Conservation (phyloP, 2,329 filamentous ascomycete genomes). For the Alternaria sp. region DNA sequence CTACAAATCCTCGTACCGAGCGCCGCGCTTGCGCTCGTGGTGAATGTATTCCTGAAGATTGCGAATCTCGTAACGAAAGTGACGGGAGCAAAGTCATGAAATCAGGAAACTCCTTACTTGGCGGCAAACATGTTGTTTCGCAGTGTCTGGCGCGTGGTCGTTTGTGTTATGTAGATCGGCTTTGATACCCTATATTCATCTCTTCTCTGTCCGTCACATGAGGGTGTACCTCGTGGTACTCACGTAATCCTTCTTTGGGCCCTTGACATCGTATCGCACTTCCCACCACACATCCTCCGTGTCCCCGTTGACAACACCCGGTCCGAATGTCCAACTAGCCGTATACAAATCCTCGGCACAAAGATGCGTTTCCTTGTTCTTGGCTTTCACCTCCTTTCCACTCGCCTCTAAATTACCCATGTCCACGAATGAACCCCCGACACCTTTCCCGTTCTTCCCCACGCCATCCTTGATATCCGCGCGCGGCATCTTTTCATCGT, state of each 20-base stretch:
- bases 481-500: slow-evolving; percentile 15
- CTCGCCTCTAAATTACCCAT: slow-evolving; percentile 56
- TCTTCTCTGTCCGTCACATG: neutral
- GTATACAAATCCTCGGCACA: slow-evolving; percentile 76
- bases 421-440: slow-evolving; percentile 78
- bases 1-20: slow-evolving; percentile 53
- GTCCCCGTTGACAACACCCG: slow-evolving; percentile 37
- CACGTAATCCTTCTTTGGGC: slow-evolving; percentile 51
- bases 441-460: slow-evolving; percentile 48
- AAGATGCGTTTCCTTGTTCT: slow-evolving; percentile 70
- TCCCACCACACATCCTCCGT: slow-evolving; percentile 38
- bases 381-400: slow-evolving; percentile 25
- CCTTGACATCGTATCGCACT: slow-evolving; percentile 48
- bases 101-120: neutral
- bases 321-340: slow-evolving; percentile 70
- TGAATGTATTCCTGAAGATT: slow-evolving; percentile 39
- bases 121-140: neutral
- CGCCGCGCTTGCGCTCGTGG: slow-evolving; percentile 44
- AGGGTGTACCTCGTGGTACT: slow-evolving; percentile 43
- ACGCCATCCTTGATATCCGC: slow-evolving; percentile 3
- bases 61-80: slow-evolving; percentile 27
- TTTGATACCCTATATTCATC: slow-evolving; percentile 20
- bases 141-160: neutral
- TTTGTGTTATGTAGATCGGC: slow-evolving; percentile 11
- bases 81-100: slow-evolving; percentile 11